Base-by-base conservation (phyloP, 768 basidiomycete genomes). In the Trametes villosa region DNA sequence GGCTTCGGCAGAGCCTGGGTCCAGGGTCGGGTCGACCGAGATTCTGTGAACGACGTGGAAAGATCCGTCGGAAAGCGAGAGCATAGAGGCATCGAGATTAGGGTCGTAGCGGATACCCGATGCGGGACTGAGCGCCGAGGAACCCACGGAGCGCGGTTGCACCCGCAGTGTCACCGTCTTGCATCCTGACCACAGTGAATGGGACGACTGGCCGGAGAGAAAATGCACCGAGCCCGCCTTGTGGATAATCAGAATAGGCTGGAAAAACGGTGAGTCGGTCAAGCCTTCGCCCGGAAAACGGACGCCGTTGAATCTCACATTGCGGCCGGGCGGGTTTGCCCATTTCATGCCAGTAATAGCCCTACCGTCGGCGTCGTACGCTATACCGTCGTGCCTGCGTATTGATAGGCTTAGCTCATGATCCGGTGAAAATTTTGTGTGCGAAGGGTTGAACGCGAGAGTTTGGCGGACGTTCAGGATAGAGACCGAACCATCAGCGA, bases 1-100 rank as follows among this genome's bases (percentile, higher is more conserved):
- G 54, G 53, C 66, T 2, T 66, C 67, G 24, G 74, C 65, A 50
- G 68, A 61, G 31, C 68, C 62, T 24, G 61, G 59, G 59, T 57
- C 67, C 30, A 60, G 61, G 20, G 68, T 60, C 38, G 76, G 88
- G 27, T 79, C 75, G 7, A 60, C 64, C 24, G 82, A 81, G 29
- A 91, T 22, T 53, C 77, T 71, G 65, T 83, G 79, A 55, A 92
- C 70, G 49, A 80, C 81, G 67, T 89, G 85, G 66, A 90, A 80
- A 9, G 88, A 86, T 0, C 91, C 92, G 64, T 94, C 91, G 36
- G 81, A 79, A 18, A 92, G 77, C 4, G 84, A 77, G 36, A 91
- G 61, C 20, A 91, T 57, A 31, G 91, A 75, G 1, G 74, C 62
- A 67, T 92, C 91, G 31, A 74, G 73, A 18, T 73, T 69, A 4